Evolutionary conservation across 192 early-diverging fungal species (phyloP), one percentile per base, ranked within the genome.

Genomic region (Entomortierella beljakovae): DNA sequence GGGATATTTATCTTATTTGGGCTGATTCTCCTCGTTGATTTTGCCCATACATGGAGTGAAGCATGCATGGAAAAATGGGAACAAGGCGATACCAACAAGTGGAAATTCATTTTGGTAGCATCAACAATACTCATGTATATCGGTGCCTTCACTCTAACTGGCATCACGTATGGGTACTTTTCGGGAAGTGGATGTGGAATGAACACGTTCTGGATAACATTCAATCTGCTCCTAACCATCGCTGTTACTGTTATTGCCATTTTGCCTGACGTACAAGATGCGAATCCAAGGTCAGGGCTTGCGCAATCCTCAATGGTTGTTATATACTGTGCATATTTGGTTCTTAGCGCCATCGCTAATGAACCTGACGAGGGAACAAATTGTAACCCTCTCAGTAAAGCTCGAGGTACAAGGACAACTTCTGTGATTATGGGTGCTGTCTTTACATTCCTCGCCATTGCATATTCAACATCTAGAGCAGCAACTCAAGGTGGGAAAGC

Each of bases 231-330:
- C 23, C 65, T 94, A 18, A 91, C 89, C 58, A 60, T 95, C 37
- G 57, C 90, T 16, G 86, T 90, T 7, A 89, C 93, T 15, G 71
- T 87, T 13, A 35, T 93, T 0, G 88, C 92, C 3, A 84, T 99
- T 31, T 71, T 90, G 32, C 96, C 96, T 4, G 73, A 81, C 0
- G 90, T 99, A 0, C 96, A 98, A 76, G 95, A 96, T 69, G 90
- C 87, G 2, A 99, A 98, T 59, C 86, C 94, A 13, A 90, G 90
- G 68, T 94, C 91, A 7, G 98, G 98, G 11, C 82, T 99, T 37
- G 96, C 97, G 1, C 98, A 99, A 82, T 90, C 94, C 0, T 91
- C 95, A 6, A 96, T 99, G 90, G 94, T 98, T 11, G 89, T 91
- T n/a, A 90, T 95, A 33, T 99, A 99, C 61, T 90, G 94, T 28